Base-by-base conservation (phyloP, 805 yeast species). In the Tetrapisispora fleetii region DNA sequence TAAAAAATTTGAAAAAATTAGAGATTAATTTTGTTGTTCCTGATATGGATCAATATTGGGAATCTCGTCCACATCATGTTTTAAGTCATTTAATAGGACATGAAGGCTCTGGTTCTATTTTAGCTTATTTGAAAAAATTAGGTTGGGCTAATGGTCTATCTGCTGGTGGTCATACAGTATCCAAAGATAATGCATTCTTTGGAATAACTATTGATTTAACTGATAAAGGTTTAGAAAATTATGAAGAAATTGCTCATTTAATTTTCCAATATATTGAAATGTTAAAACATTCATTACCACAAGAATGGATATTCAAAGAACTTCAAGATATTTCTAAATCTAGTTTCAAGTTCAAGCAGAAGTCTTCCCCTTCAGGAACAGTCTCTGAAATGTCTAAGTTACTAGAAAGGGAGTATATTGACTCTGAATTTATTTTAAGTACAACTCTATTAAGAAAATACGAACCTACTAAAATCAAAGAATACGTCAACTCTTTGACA, bases 71-170 rank as follows among this genome's bases (percentile, higher is more conserved):
- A 0, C 74, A 78, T 7, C 78, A 75, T 48, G 85, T 88, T 65
- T 76, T 71, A 54, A 78, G 90, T 19, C 97, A 93, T 64, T 71
- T 93, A 47, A 69, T 91, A 43, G 98, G 98, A 38, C 98, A 91
- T 65, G 99, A 91, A 68, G 85, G 93, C 43, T 74, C 81, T 44
- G 98, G 98, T 1, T 88, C 96, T 1, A 64, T 91, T 18, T 71
- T 88, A 35, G 77, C 81, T 48, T 75, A 73, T 54, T 75, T 91
- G 54, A 91, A 88, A 67, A 62, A 68, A 33, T 70, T 76, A 53
- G 85, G 90, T 14, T 85, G 90, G 88, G 95, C 91, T 7, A 83
- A 78, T 55, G 82, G 78, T 17, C 72, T 91, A 46, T 78, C 88
- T 36, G 80, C 89, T 33, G 96, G 96, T 9, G 74, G 78, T 38